Evolutionary conservation across 306 rosid species (phyloP).

Genomic region (Parietaria judaica): DNA sequence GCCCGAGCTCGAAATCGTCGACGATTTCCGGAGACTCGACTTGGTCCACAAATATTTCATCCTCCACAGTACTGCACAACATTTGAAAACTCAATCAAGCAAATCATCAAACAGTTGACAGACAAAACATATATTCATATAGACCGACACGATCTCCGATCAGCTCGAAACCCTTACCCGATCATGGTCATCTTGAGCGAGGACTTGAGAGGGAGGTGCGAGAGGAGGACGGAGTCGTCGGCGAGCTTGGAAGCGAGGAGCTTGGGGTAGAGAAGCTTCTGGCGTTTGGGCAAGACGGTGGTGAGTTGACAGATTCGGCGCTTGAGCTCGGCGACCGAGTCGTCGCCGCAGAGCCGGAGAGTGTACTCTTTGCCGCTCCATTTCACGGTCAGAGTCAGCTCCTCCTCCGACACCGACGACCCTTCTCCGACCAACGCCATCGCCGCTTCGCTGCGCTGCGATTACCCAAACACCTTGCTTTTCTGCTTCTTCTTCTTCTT

Average conservation of each 20-base stretch:
- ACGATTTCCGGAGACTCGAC: conserved; percentile 67
- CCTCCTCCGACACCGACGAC: conserved; percentile 43
- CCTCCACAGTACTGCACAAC: conserved; percentile 68
- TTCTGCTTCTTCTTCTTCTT: background rate
- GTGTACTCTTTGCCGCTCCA: conserved; percentile 96
- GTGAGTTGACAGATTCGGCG: conserved; percentile 93
- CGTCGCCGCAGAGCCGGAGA: conserved; percentile 74
- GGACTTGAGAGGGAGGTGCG: conserved; percentile 60
- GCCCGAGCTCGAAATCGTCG: conserved; percentile 82
- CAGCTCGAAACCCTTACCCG: conserved; percentile 32
- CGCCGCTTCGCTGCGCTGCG: background rate
- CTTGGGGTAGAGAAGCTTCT: conserved; percentile 86
- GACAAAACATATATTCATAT: background rate
- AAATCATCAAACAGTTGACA: conserved; percentile 2
- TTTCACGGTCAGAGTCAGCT: conserved; percentile 61
- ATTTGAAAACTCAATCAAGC: conserved; percentile 1
- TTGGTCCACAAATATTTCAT: conserved; percentile 69
- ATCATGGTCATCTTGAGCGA: conserved; percentile 89
- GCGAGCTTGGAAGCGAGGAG: conserved; percentile 61
- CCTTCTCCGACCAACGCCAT: conserved; percentile 34
- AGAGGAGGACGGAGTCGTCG: conserved; percentile 72
- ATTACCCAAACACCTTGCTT: background rate
- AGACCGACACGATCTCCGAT: background rate
- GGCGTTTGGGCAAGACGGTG: conserved; percentile 79
- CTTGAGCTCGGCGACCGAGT: conserved; percentile 68